These are phyloP conservation scores for Citrus australasica DNA, from an alignment of 345 rosid genomes.

Conservation along the genomic window DNA sequence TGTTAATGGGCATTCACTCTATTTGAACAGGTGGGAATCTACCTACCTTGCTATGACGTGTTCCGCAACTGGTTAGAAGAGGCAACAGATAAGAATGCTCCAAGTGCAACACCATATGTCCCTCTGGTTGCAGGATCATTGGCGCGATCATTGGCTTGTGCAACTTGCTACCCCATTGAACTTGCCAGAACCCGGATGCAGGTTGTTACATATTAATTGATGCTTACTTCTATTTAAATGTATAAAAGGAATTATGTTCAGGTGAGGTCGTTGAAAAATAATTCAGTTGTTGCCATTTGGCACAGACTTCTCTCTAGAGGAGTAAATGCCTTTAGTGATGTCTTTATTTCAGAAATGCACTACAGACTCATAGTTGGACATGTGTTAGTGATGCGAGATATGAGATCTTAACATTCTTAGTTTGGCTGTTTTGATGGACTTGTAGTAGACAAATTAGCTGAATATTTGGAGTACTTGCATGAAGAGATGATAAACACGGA, in stretches of 20 bases:
- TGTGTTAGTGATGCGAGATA: not conserved
- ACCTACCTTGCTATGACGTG: slow-evolving; percentile 87
- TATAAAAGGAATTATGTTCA: not conserved
- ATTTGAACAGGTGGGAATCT: slow-evolving; percentile 82
- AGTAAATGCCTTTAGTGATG: not conserved
- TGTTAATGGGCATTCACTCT: not conserved
- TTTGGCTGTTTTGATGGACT: not conserved
- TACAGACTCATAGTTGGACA: not conserved
- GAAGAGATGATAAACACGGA: not conserved
- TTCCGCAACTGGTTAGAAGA: slow-evolving; percentile 79
- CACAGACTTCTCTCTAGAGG: not conserved
- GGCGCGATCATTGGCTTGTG: slow-evolving; percentile 93
- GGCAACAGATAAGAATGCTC: slow-evolving; percentile 39
- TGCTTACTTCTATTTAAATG: not conserved
- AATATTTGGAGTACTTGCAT: not conserved
- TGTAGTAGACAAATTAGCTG: not conserved
- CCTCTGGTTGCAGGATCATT: slow-evolving; percentile 79
- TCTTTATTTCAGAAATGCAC: not conserved
- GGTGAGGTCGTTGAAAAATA: too few relatives aligned
- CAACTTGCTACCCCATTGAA: slow-evolving; percentile 89
- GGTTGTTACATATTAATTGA: slow-evolving; percentile 48
- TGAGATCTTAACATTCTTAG: not conserved
- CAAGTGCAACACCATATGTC: slow-evolving; percentile 48
- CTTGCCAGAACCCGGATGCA: slow-evolving; percentile 99
- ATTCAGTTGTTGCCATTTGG: not conserved